A percentile compares a stretch with the other conserved stretches of the same genome.
Conservation (phyloP, 2,329 filamentous ascomycete species). For the Ascomycota sp. region DNA sequence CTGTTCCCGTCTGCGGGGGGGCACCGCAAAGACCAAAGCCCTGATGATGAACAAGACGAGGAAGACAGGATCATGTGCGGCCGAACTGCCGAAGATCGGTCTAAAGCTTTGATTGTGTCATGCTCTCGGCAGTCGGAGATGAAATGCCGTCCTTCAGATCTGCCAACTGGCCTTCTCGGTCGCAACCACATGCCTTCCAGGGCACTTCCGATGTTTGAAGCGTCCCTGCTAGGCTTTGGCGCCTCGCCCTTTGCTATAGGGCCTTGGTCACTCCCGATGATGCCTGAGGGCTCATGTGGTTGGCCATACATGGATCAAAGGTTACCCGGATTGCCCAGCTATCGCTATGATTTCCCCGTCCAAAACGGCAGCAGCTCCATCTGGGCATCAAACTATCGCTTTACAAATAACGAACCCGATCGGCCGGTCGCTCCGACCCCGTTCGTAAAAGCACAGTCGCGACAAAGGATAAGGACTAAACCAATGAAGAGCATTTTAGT, state of each 20-base stretch:
- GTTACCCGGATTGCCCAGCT: conserved; percentile 3
- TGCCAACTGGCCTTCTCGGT: conserved; percentile 2
- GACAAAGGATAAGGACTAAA: conserved; percentile 2
- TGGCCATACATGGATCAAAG: not conserved
- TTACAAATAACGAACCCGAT: conserved; percentile 4
- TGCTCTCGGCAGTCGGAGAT: too few relatives aligned
- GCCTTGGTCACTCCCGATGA: conserved; percentile 2
- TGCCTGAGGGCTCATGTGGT: too few relatives aligned
- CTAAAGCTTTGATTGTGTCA: too few relatives aligned
- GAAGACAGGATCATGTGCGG: conserved; percentile 4
- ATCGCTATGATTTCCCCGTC: conserved; percentile 13
- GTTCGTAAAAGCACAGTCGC: conserved; percentile 1
- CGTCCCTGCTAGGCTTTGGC: conserved; percentile 5
- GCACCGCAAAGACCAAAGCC: not conserved
- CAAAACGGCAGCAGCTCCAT: conserved; percentile 12
- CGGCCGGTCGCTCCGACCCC: not conserved
- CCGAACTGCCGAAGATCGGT: not conserved
- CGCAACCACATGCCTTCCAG: conserved; percentile 1
- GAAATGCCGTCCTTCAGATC: too few relatives aligned
- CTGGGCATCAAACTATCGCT: conserved; percentile 9
- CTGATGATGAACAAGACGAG: conserved; percentile 2
- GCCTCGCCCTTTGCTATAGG: conserved; percentile 3
- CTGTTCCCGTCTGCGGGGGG: not conserved
- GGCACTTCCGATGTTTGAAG: conserved; percentile 3
- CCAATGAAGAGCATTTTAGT: conserved; percentile 1